Evolutionary conservation across 345 rosid species (phyloP), one percentile per base, ranked within the genome.

Genomic region (Salix suchowensis): DNA sequence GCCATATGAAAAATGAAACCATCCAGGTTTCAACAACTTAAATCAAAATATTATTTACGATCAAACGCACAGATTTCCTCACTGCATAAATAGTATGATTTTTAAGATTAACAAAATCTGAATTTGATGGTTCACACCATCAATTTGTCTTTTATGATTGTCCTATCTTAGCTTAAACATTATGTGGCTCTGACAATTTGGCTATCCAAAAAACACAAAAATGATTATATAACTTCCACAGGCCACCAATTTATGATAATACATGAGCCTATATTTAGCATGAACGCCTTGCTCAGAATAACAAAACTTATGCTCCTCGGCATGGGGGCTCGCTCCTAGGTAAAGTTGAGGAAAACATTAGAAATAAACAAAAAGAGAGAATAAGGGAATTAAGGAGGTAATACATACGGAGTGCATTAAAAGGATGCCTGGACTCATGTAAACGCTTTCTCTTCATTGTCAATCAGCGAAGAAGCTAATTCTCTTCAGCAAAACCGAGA

Each of bases 391-490:
- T n/a, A 30, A 48, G 26, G n/a, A 32, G 50, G 70, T 61, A 74
- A 74, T 15, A 73, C 92, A 88, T 88, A 94, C 98, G 88, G 71
- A 75, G 77, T 66, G 69, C 80, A 71, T 81, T 71, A 71, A 89
- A 86, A 3, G 91, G 86, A 84, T 94, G 91, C 76, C 82, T 81
- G 77, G 88, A 82, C 70, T 84, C 82, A 82, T 90, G 81, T 40
- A 90, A 79, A 74, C 55, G 80, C 76, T 86, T 88, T 82, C 74
- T 89, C 81, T 77, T 86, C 89, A 82, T 88, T 66, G 32, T 77
- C 44, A 23, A 55, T 30, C 58, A 74, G 54, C 75, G 60, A 66
- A 52, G 72, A 73, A 62, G 62, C 18, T 74, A 34, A 58, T 58
- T 65, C 37, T 30, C 68, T 34, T 30, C n/a, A 65, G 32, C 32